Evolutionary conservation across 225 moss, liverwort and hornwort genomes (phyloP).

Genomic region (Polytrichum commune): DNA sequence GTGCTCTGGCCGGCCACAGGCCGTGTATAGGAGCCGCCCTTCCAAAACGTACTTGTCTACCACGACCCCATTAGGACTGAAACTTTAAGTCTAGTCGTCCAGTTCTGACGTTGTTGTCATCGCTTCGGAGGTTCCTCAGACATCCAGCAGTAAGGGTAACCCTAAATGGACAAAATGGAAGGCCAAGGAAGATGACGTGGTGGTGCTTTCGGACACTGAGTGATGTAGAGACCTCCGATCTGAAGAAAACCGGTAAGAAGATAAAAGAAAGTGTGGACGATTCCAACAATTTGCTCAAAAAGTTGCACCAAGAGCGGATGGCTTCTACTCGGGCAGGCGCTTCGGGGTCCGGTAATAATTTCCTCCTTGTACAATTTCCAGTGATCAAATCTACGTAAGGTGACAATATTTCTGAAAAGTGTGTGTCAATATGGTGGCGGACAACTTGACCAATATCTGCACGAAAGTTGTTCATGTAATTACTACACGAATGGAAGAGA

Average conservation of each 20-base stretch:
- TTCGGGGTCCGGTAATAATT: slow-evolving; percentile 37
- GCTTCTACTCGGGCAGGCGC: slow-evolving; percentile 47
- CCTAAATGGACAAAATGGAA: slow-evolving; percentile 34
- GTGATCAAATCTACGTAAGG: background rate
- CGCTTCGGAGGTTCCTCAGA: slow-evolving; percentile 10
- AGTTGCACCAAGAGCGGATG: slow-evolving; percentile 79
- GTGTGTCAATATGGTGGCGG: background rate
- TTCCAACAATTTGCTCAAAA: slow-evolving; percentile 72
- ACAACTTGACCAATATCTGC: background rate
- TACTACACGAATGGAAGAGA: background rate
- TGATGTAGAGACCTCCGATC: slow-evolving; percentile 33
- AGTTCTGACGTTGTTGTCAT: slow-evolving; percentile 12
- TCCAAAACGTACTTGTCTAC: too few species aligned
- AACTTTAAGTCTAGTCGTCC: too few species aligned
- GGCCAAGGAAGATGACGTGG: slow-evolving; percentile 31
- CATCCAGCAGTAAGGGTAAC: slow-evolving; percentile 17
- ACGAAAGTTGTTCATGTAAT: background rate
- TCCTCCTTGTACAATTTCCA: background rate
- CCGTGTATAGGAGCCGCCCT: too few species aligned
- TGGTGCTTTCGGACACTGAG: slow-evolving; percentile 29
- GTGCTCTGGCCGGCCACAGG: too few species aligned
- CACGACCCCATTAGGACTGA: too few species aligned
- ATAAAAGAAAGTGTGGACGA: slow-evolving; percentile 40
- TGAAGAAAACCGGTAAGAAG: slow-evolving; percentile 22
- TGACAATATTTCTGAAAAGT: background rate